These are phyloP conservation scores for Hemisphaericaspora nanyangensis DNA, from an alignment of 805 yeast genomes.

Conservation along the genomic window DNA sequence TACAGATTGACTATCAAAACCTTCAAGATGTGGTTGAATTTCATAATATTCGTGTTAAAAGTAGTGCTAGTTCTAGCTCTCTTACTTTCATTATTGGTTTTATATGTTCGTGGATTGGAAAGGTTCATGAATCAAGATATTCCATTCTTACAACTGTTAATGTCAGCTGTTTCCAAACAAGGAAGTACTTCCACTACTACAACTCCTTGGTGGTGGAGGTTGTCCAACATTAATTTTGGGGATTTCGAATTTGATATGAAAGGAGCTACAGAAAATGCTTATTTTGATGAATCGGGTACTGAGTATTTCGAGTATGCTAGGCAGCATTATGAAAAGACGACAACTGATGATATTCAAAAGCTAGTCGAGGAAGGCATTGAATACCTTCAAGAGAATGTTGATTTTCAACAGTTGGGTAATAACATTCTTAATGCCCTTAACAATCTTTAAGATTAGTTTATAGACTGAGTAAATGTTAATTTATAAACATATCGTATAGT, in stretches of 20 bases:
- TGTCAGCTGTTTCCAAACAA: not conserved
- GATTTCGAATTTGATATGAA: not conserved
- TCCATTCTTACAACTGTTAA: conserved; percentile 9
- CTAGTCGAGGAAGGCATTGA: conserved; percentile 4
- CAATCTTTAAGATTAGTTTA: not conserved
- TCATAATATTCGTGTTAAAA: conserved; percentile 18
- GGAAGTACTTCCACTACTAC: not conserved
- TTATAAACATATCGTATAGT: too few relatives aligned
- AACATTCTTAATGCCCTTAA: not conserved
- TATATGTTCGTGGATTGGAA: conserved; percentile 21
- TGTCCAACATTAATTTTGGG: not conserved
- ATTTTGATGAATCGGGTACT: too few relatives aligned
- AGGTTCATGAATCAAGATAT: conserved; percentile 16
- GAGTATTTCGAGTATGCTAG: too few relatives aligned
- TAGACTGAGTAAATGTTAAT: not conserved
- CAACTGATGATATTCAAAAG: conserved; percentile 1
- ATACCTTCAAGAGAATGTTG: conserved; percentile 3
- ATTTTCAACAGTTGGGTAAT: conserved; percentile 2
- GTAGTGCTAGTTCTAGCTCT: conserved; percentile 13
- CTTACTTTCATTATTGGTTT: conserved; percentile 10
- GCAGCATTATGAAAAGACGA: too few relatives aligned
- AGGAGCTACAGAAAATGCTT: not conserved
- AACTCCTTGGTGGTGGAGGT: too few relatives aligned
- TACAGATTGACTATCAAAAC: conserved; percentile 14
- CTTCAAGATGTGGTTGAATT: conserved; percentile 18